Evolutionary conservation across 192 early-diverging fungal genomes (phyloP).

Genomic region (Umbelopsis sp.): DNA sequence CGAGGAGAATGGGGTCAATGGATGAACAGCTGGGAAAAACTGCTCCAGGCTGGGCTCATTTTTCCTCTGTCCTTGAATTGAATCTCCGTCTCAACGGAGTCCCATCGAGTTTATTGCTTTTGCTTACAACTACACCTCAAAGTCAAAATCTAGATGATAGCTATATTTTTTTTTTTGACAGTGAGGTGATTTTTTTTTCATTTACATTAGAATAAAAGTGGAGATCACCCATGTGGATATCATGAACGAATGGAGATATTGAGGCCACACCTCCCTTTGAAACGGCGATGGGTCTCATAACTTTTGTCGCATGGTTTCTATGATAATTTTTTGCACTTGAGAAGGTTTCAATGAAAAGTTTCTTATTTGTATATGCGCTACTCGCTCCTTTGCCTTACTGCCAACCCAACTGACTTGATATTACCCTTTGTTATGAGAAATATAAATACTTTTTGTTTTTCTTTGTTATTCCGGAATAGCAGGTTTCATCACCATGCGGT

Average conservation of each 20-base stretch:
- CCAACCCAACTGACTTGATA: too few relatives aligned
- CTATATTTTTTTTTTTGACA: too few relatives aligned
- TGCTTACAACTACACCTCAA: too few relatives aligned
- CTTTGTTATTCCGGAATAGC: background rate
- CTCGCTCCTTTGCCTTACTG: too few relatives aligned
- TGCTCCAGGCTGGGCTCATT: background rate
- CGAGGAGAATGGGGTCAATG: background rate
- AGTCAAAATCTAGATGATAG: too few relatives aligned
- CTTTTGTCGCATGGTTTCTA: background rate
- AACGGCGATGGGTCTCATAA: background rate
- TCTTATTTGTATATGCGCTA: too few relatives aligned
- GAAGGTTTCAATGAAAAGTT: too few relatives aligned
- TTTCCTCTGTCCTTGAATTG: background rate
- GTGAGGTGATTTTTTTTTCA: too few relatives aligned
- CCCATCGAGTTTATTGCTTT: background rate
- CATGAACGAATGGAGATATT: background rate
- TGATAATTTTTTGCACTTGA: background rate
- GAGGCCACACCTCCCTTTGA: background rate
- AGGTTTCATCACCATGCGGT: background rate
- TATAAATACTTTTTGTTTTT: too few relatives aligned
- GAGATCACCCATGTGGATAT: too few relatives aligned
- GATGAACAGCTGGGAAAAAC: slow-evolving; percentile 20
- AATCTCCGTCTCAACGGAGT: background rate
- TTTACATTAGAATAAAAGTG: too few relatives aligned
- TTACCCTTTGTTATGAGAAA: too few relatives aligned